These are phyloP conservation scores for Fusarium camptoceras DNA, from an alignment of 2,329 filamentous ascomycete genomes.

Conservation along the genomic window DNA sequence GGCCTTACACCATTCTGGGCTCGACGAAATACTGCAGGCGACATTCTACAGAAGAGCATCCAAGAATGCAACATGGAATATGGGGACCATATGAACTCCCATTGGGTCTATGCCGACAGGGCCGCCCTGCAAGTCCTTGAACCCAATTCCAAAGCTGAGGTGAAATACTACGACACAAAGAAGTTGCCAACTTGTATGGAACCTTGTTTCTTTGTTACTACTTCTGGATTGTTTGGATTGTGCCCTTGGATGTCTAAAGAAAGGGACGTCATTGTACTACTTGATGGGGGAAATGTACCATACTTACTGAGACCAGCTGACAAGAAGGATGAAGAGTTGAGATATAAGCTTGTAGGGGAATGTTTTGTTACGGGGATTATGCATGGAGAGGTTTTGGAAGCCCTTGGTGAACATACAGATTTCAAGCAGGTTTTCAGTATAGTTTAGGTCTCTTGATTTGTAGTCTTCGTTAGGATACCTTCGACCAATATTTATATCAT, in stretches of 20 bases:
- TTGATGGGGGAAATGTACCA: slow-evolving; percentile 30
- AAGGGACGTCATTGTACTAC: slow-evolving; percentile 16
- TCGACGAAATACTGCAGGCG: not conserved
- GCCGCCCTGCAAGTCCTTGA: not conserved
- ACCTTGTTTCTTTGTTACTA: slow-evolving; percentile 22
- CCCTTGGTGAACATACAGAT: not conserved
- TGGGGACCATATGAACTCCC: slow-evolving; percentile 18
- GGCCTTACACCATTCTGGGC: slow-evolving; percentile 28
- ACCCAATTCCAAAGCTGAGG: rapidly evolving
- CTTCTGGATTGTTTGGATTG: slow-evolving; percentile 13
- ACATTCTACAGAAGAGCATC: not conserved
- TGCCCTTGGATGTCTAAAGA: slow-evolving; percentile 34
- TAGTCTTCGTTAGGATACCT: no score
- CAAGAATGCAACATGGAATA: slow-evolving; percentile 20
- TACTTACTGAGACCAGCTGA: slow-evolving; percentile 12
- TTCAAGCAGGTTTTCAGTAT: not conserved
- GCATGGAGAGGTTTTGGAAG: slow-evolving; percentile 20
- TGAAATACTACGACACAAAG: slow-evolving; percentile 6
- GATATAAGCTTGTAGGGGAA: slow-evolving; percentile 24
- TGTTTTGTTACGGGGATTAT: slow-evolving; percentile 31
- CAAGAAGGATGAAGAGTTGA: not conserved
- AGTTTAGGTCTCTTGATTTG: no score
- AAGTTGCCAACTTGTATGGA: slow-evolving; percentile 17
- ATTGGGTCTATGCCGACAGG: slow-evolving; percentile 9
- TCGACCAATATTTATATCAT: rapidly evolving